phyloP scores from a whole-genome alignment of 1,139 yeast genomes.

The Lodderomyces margitis region DNA sequence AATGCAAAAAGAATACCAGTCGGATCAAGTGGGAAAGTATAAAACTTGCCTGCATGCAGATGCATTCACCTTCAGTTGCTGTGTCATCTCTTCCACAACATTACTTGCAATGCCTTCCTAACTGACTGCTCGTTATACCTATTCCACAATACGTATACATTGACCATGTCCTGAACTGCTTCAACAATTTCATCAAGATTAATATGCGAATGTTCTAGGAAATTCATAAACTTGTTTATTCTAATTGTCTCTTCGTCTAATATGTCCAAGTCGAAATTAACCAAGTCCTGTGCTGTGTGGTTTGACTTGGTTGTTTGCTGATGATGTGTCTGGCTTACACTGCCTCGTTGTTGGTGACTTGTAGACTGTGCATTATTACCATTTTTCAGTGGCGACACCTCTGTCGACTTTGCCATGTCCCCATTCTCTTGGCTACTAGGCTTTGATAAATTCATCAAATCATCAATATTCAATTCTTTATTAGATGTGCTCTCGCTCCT shows the following conservation, averaged over 20 bases:
- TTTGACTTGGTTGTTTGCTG: slow-evolving; percentile 5
- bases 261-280: slow-evolving; percentile 19
- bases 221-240: slow-evolving; percentile 56
- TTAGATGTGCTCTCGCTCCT: not conserved
- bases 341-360: not conserved
- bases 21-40: no score
- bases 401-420: not conserved
- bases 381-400: not conserved
- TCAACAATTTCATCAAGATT: slow-evolving; percentile 75
- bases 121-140: slow-evolving; percentile 63
- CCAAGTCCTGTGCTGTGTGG: slow-evolving; percentile 7
- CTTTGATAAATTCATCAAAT: slow-evolving; percentile 31
- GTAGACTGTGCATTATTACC: not conserved
- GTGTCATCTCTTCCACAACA: slow-evolving; percentile 37
- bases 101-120: slow-evolving; percentile 40
- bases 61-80: no score
- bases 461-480: slow-evolving; percentile 36
- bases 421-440: slow-evolving; percentile 6
- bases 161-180: slow-evolving; percentile 76
- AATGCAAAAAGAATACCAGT: no score
- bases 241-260: slow-evolving; percentile 43
- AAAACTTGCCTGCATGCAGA: no score
- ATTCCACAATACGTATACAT: slow-evolving; percentile 83
- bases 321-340: slow-evolving; percentile 1
- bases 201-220: slow-evolving; percentile 72